Evolutionary conservation across 352 stramenopile genomes (phyloP), one percentile per base, ranked within the genome.

Genomic region (Paralagenidium karlingii): DNA sequence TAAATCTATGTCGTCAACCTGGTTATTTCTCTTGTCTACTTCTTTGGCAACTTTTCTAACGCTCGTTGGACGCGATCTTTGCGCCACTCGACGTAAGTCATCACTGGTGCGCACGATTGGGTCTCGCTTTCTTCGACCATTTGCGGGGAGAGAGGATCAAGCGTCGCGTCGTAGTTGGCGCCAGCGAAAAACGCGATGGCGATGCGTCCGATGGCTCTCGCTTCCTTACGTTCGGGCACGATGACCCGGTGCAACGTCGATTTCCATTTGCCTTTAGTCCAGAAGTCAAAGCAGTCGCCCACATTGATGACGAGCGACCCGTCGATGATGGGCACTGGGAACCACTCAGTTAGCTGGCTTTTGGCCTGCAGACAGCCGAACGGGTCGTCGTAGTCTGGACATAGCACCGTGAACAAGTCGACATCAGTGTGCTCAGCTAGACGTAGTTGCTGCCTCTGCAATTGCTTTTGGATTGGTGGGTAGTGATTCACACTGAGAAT

Each of bases 401-500:
- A 47, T 7, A 55, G 22, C 21, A 55, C 47, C 24, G 48, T 55
- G 16, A 51, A 55, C 15, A 55, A 33, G 34, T 55, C 40, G 9
- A 55, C 48, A 29, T 55, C 48, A 8, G 31, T 55, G 43, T 55
- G 48, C 34, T 55, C 40, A 3, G 42, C 48, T 8, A 55, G 43
- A 4, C 48, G 33, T 8, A 51, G 39, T 34, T 52, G 41, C 11
- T 43, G 41, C 3, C 24, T 18, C 25, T 50, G 41, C 8, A 55
- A 32, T 13, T 51, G 48, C 26, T 47, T 38, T 7, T 20, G 19
- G 24, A 51, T 33, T 27, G 48, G 41, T 15, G 41, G 48, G 24
- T 55, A 55, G 34, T 55, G 32, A 30, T 55, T 55, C 19, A 55
- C 48, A 15, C 48, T 55, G n/a, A 55, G 20, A 21, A 55, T 55